Evolutionary conservation across 2,329 filamentous ascomycete species (phyloP), one percentile per base, ranked within the genome.

Genomic region (Neobulgaria alba): DNA sequence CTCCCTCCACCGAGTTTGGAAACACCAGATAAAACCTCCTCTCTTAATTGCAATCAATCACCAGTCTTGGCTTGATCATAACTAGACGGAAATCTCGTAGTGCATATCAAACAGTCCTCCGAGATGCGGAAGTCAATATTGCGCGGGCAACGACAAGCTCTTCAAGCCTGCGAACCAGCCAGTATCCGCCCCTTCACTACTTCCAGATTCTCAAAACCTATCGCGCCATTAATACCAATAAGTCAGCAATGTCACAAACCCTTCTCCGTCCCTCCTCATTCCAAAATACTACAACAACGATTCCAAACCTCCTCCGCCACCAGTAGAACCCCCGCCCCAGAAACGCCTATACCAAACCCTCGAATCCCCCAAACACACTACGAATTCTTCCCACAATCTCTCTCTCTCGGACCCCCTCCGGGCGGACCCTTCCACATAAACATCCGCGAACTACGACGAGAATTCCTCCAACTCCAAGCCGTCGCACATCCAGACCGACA

Each of bases 401-500:
- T 95, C 3, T 77, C 88, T 0, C 39, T 62, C 1, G 90, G 90
- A 2, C 84, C 87, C 1, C 92, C 92, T 0, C 90, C 90, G 0
- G 40, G 58, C 0, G 82, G 88, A 0, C 72, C 79, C 43, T 98
- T 96, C 71, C 63, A 69, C 10, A 77, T 96, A 57, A 73, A 94
- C 60, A 60, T 75, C 10, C 69, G 73, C 42, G 68, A 74, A 12
- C 75, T 96, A 15, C 84, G 85, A 36, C 75, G 76, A 50, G 92
- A 98, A 60, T 96, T 94, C 66, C 77, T 96, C 10, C 75, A 77
- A 45, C 74, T 95, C 1, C 92, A 98, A 65, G 75, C 79, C 14
- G 71, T 73, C 32, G 75, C 82, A 9, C 85, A 92, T 62, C 85
- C 85, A 1, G 85, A 92, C 61, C 48, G 56, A 49, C 52, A 65